phyloP scores from a whole-genome alignment of 345 rosid species.

The Raphanus sativus region DNA sequence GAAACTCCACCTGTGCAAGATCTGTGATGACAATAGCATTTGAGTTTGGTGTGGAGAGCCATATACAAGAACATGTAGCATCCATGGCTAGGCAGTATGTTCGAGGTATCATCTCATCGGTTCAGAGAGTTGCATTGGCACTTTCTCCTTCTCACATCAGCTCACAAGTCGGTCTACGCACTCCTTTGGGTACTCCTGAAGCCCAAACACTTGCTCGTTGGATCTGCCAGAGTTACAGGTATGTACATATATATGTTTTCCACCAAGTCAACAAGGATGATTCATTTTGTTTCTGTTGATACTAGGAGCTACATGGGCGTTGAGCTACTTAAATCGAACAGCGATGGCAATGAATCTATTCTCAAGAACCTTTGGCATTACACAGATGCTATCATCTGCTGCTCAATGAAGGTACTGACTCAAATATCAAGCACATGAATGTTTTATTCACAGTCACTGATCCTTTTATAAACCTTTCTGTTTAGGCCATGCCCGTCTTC shows the following conservation, averaged over 20 bases:
- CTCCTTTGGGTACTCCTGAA: conserved; percentile 95
- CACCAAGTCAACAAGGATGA: background rate
- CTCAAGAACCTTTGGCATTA: conserved; percentile 96
- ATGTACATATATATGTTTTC: background rate
- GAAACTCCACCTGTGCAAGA: conserved; percentile 64
- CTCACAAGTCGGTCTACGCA: conserved; percentile 83
- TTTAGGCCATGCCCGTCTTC: conserved; percentile 84
- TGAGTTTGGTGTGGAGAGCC: conserved; percentile 93
- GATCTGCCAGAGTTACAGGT: conserved; percentile 97
- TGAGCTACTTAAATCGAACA: conserved; percentile 68
- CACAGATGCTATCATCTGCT: conserved; percentile 96
- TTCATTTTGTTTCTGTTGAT: conserved; percentile 17
- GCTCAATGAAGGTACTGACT: conserved; percentile 78
- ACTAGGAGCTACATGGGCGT: conserved; percentile 86
- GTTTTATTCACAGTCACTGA: background rate
- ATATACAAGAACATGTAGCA: conserved; percentile 98
- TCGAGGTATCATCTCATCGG: conserved; percentile 88
- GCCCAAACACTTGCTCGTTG: conserved; percentile 99
- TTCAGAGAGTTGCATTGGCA: conserved; percentile 96
- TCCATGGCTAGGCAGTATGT: conserved; percentile 95
- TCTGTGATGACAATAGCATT: conserved; percentile 98
- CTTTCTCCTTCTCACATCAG: conserved; percentile 90
- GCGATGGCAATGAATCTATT: conserved; percentile 69
- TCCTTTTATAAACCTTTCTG: background rate
- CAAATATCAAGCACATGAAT: background rate